Base-by-base conservation (phyloP, 345 rosid species). In the Eucalyptus rudis region DNA sequence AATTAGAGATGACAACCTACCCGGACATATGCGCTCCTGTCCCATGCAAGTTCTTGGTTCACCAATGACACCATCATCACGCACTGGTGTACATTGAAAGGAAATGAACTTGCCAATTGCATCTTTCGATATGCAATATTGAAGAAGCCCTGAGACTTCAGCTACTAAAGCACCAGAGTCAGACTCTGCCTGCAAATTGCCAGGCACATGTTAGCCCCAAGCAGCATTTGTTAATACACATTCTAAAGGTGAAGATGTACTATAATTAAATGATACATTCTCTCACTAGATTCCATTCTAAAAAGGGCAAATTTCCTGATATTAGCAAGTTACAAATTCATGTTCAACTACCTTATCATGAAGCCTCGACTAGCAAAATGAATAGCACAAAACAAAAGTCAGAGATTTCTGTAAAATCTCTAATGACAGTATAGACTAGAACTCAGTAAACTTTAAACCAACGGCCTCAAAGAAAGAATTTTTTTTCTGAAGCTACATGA, bases 91-190 rank as follows among this genome's bases (percentile, higher is more conserved):
- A 91, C 98, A 97, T 89, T 95, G 93, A 89, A 97, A 97, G 88
- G 99, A 96, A 88, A 96, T 91, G 90, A 95, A 97, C 94, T 94
- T 96, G 88, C 99, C 98, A 92, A 97, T 95, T 87, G 96, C 98
- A 91, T 94, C 95, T 90, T 93, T 94, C n/a, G 91, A 93, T 89
- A 96, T 90, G 8, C 93, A 93, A 91, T 95, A 96, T 89, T 95
- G 97, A 93, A 97, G 98, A 92, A 93, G 92, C 87, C 99, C 98
- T 43, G 94, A 92, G 89, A 94, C 95, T 93, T 92, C 98, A 87
- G 92, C 90, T 90, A 96, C 94, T 90, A 92, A 89, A 89, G 93
- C 86, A 89, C 97, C 96, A 62, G 92, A 87, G 87, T 95, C 98
- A 54, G 91, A 92, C 92, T 96, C 99, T 86, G 91, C 92, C 99